phyloP scores from a whole-genome alignment of 2,329 filamentous ascomycete genomes.

The Mycosphaerella sp. region DNA sequence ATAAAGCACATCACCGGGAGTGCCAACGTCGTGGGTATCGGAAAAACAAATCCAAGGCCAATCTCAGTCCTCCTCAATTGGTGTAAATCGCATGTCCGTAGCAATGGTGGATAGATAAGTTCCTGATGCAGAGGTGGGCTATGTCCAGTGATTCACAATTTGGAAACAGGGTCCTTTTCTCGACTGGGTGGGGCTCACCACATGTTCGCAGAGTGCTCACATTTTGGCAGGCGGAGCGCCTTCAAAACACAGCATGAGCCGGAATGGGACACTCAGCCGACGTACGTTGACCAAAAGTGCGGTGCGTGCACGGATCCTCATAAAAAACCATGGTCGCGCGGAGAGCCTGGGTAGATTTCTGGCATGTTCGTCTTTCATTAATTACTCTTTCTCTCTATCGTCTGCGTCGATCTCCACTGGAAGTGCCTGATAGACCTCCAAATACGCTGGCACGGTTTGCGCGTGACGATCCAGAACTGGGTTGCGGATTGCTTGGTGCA shows the following conservation, averaged over 20 bases:
- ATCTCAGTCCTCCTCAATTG: background rate
- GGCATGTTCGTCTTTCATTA: background rate
- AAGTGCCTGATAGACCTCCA: slow-evolving; percentile 15
- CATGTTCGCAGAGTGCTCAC: no score
- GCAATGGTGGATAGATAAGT: no score
- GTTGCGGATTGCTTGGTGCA: slow-evolving; percentile 18
- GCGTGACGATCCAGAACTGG: slow-evolving; percentile 11
- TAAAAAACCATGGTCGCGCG: background rate
- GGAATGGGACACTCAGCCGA: no score
- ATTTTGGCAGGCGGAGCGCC: no score
- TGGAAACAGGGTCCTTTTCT: no score
- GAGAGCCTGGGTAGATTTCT: background rate
- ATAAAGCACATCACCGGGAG: background rate
- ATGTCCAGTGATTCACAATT: no score
- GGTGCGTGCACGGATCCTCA: background rate
- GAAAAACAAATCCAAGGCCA: background rate
- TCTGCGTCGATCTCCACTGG: slow-evolving; percentile 15
- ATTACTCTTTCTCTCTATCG: slow-evolving; percentile 7
- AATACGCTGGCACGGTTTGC: slow-evolving; percentile 21
- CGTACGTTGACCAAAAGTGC: no score
- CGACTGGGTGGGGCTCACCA: no score
- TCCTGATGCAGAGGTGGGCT: no score
- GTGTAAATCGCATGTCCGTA: background rate
- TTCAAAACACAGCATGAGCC: no score
- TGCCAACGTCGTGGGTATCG: slow-evolving; percentile 5